Evolutionary conservation across 2,329 filamentous ascomycete genomes (phyloP).

Genomic region (Xylariomycetidae sp.): DNA sequence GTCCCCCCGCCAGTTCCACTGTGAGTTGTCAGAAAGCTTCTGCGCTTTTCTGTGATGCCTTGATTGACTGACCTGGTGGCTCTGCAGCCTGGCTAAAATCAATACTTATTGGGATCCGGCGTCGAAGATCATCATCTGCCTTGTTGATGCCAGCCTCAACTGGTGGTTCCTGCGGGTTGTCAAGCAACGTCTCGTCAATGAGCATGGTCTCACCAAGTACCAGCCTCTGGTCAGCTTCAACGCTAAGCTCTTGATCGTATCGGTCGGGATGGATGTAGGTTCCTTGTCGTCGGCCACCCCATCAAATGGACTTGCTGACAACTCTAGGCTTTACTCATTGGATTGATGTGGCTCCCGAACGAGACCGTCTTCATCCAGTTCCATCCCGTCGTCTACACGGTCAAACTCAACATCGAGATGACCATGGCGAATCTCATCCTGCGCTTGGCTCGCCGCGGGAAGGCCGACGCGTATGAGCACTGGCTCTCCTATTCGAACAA

Average conservation of each 20-base stretch:
- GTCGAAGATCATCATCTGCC: constrained; percentile 45
- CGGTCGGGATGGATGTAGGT: constrained; percentile 42
- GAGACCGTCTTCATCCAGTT: constrained; percentile 13
- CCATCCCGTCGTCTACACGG: constrained; percentile 13
- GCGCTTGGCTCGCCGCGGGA: not conserved
- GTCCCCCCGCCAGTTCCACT: constrained; percentile 30
- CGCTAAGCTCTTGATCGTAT: constrained; percentile 41
- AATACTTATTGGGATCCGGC: constrained; percentile 48
- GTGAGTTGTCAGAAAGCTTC: no score
- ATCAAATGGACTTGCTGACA: constrained; percentile 2
- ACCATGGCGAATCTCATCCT: constrained; percentile 6
- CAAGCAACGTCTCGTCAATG: constrained; percentile 38
- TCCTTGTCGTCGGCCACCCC: not conserved
- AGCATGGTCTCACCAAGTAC: constrained; percentile 44
- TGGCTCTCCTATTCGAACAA: not conserved
- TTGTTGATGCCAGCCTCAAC: constrained; percentile 46
- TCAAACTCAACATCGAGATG: constrained; percentile 19
- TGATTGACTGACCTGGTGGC: not conserved
- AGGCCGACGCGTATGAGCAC: not conserved
- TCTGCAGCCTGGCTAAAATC: constrained; percentile 29
- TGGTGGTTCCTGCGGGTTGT: constrained; percentile 44
- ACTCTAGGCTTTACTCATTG: constrained; percentile 14
- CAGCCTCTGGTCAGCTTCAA: constrained; percentile 44
- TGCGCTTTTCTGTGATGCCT: no score
- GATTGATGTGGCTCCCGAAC: constrained; percentile 11